A percentile compares a stretch with the other conserved stretches of the same genome.
phyloP scores from a whole-genome alignment of 139 green algal genomes.

The Zygnema circumcarinatum region DNA sequence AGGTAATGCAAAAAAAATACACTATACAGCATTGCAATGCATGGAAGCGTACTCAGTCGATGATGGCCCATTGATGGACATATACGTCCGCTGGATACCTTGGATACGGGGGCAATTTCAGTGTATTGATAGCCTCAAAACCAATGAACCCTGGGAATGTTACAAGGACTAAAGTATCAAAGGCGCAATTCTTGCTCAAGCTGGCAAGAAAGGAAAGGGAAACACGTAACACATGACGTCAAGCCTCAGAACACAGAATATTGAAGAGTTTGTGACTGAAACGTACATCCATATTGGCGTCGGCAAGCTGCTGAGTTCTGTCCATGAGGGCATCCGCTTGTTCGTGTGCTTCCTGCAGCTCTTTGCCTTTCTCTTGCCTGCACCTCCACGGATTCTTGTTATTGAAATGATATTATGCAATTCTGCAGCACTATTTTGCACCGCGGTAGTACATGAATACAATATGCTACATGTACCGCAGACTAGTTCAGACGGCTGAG shows the following conservation, averaged over 20 bases:
- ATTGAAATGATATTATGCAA: not conserved
- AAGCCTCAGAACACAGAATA: not conserved
- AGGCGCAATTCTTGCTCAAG: not conserved
- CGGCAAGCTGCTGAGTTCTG: not conserved
- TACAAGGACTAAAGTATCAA: too few species aligned
- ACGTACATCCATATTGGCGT: not conserved
- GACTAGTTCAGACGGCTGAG: too few species aligned
- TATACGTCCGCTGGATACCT: too few species aligned
- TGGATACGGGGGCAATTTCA: too few species aligned
- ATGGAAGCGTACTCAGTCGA: too few species aligned
- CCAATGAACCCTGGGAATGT: too few species aligned
- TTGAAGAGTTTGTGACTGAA: not conserved
- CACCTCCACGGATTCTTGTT: conserved; percentile 51
- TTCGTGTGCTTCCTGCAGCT: conserved; percentile 43
- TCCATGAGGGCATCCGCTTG: conserved; percentile 2
- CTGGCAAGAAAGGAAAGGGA: not conserved
- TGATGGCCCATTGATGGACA: too few species aligned
- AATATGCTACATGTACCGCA: too few species aligned
- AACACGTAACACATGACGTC: not conserved
- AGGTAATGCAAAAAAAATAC: too few species aligned
- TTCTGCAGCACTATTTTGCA: not conserved
- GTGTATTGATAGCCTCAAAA: too few species aligned
- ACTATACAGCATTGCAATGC: too few species aligned
- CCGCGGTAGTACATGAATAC: too few species aligned
- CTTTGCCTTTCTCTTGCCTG: not conserved